A percentile compares a stretch with the other conserved stretches of the same genome.
These are phyloP conservation scores for Scytalidium lignicola DNA, from an alignment of 2,329 filamentous ascomycete species.

Conservation along the genomic window DNA sequence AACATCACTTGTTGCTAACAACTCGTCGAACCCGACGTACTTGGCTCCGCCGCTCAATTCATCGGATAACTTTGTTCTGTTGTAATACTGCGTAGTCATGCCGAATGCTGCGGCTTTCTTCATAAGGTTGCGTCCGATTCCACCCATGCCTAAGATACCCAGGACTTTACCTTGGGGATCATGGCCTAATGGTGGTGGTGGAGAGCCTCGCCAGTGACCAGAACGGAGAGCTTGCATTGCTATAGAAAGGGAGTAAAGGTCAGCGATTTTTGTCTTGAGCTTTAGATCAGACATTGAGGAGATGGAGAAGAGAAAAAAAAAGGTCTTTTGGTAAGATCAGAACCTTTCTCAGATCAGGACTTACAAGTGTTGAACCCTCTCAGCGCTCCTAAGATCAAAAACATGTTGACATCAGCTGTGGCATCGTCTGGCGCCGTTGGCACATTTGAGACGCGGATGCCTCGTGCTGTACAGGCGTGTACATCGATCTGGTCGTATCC, in stretches of 20 bases:
- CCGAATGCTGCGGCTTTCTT: slow-evolving; percentile 70
- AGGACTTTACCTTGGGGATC: slow-evolving; percentile 75
- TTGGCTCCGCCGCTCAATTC: slow-evolving; percentile 52
- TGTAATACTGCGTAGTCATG: slow-evolving; percentile 72
- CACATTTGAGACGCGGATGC: slow-evolving; percentile 71
- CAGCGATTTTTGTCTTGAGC: neutral
- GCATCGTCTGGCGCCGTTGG: slow-evolving; percentile 78
- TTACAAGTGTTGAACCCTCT: slow-evolving; percentile 60
- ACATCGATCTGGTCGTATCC: slow-evolving; percentile 84
- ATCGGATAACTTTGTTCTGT: slow-evolving; percentile 55
- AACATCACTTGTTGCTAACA: slow-evolving; percentile 67
- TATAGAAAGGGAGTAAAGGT: slow-evolving; percentile 3
- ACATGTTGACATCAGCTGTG: slow-evolving; percentile 77
- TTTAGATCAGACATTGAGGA: too few relatives aligned
- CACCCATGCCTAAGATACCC: slow-evolving; percentile 81
- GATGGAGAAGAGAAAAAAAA: too few relatives aligned
- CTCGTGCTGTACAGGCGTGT: slow-evolving; percentile 60
- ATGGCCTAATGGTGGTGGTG: slow-evolving; percentile 57
- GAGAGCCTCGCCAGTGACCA: slow-evolving; percentile 61
- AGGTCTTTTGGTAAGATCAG: too few relatives aligned
- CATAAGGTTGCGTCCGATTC: slow-evolving; percentile 74
- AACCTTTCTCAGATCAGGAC: too few relatives aligned
- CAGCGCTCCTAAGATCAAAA: slow-evolving; percentile 74
- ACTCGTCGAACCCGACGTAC: slow-evolving; percentile 69
- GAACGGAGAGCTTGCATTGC: slow-evolving; percentile 60